Base-by-base conservation (phyloP, 140 eudicot species). In the Stevia rebaudiana region DNA sequence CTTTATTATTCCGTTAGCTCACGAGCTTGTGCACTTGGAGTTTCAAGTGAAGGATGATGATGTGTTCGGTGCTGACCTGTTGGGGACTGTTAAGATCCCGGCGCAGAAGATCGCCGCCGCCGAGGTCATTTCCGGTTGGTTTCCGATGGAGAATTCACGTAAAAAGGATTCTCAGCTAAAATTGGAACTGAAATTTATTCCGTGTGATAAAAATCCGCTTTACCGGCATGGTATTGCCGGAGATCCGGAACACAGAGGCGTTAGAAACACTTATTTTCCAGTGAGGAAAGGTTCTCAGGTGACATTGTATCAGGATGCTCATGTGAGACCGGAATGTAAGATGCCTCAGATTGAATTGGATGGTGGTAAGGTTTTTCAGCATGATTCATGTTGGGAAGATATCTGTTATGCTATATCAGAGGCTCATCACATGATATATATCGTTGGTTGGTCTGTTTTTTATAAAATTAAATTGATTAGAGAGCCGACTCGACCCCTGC, bases 261-360 rank as follows among this genome's bases (percentile, higher is more conserved):
- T 88, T 0, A 40, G 81, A 41, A 49, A 74, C 65, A 83, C 98
- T 1, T 92, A 88, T 58, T 92, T 92, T 44, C 98, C 98, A 0
- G 3, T 83, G 25, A 71, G 98, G 62, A 92, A 76, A 65, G 98
- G 98, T 60, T 72, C 81, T 22, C 50, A 73, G 0, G 86, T 92
- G 51, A 80, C 57, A n/a, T 74, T 92, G 67, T 92, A 92, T 69
- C 98, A 92, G 79, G 98, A 92, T 67, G 98, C 98, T 2, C 98
- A 88, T 15, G 71, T 83, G 13, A 71, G 70, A 9, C 49, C 62
- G 31, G 86, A 81, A 16, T 73, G 54, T 22, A 68, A 79, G 22
- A 23, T 88, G 71, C 96, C 96, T 19, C 31, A 50, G 68, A 88
- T 92, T 47, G 68, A 82, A 51, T 76, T 92, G 62, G 98, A 92